Base-by-base conservation (phyloP, 139 green algal species). In the Tetraselmis chui region DNA sequence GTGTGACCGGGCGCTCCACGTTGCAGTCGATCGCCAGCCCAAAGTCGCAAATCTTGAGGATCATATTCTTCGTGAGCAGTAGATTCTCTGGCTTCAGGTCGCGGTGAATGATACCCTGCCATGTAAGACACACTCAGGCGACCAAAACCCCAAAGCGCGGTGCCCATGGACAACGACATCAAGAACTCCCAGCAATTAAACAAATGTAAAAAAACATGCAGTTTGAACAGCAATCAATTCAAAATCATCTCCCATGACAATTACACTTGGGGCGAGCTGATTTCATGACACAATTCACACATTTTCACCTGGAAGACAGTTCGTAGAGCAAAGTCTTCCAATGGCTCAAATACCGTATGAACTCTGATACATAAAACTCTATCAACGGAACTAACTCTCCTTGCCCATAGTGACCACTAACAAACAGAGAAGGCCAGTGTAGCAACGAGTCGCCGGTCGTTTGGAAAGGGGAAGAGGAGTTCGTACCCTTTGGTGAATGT, bases 21-120 rank as follows among this genome's bases (percentile, higher is more conserved):
- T 22, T 83, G 58, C n/a, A 32, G 58, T 75, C 30, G 79, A 83
- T 83, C 25, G 79, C 31, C 26, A 83, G 79, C 27, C 79, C 79
- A 45, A 83, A 83, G 45, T 83, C 79, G 28, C n/a, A 28, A 2
- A 79, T 28, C 76, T 79, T 79, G 76, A 79, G 18, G 28, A 27
- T 32, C 74, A 31, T 29, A 2, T 79, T 28, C 28, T 79, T 32
- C n/a, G 18, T 32, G 2, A 79, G 27, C 79, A 83, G 31, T 26
- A 83, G 75, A 27, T 83, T 83, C 79, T 83, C 79, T 2, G 79
- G 79, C 79, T 83, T 83, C 26, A 83, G 28, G 79, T 83, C 79
- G 2, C 79, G 45, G 45, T 83, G 79, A 18, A 83, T 76, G n/a
- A 83, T 78, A 11, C 79, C 79, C 29, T 31, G 45, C 5, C n/a